Percentiles rank a stretch among this genome's conserved stretches.
phyloP scores from a whole-genome alignment of 164 flowering plant genomes.

The Piper betle region DNA sequence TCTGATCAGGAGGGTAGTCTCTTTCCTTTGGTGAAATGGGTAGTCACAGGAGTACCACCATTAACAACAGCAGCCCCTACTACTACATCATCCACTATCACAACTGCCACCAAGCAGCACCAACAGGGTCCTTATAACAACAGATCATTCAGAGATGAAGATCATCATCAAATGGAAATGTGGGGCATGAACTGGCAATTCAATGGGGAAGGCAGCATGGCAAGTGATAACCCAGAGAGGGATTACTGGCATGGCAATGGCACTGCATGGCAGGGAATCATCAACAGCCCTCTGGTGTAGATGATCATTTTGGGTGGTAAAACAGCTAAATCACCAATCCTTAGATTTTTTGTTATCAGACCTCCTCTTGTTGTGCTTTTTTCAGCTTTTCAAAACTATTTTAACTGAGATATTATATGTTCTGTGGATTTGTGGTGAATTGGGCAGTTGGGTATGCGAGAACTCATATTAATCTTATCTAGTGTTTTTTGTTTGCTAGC shows the following conservation, averaged over 20 bases:
- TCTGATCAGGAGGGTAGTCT: slow-evolving; percentile 11
- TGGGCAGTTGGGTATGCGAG: too few relatives aligned
- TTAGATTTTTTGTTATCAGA: background rate
- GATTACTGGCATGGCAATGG: slow-evolving; percentile 52
- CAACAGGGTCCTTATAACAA: slow-evolving; percentile 31
- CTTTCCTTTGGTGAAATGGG: slow-evolving; percentile 22
- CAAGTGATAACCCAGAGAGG: slow-evolving; percentile 34
- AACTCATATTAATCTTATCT: too few relatives aligned
- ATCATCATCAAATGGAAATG: slow-evolving; percentile 15
- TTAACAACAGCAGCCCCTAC: slow-evolving; percentile 5
- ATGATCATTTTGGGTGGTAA: background rate
- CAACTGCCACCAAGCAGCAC: slow-evolving; percentile 40
- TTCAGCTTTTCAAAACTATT: too few relatives aligned
- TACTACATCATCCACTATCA: slow-evolving; percentile 10
- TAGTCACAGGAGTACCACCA: background rate
- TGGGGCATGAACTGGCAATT: slow-evolving; percentile 68
- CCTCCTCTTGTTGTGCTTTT: background rate
- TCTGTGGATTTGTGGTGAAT: background rate
- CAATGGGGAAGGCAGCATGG: slow-evolving; percentile 28
- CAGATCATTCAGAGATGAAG: slow-evolving; percentile 11
- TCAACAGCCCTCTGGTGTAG: slow-evolving; percentile 68
- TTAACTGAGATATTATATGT: background rate
- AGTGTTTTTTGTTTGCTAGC: background rate
- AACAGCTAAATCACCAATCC: background rate
- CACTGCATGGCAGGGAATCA: slow-evolving; percentile 65